Evolutionary conservation across 129 eudicot genomes (phyloP).

Genomic region (Flaveria brownii): DNA sequence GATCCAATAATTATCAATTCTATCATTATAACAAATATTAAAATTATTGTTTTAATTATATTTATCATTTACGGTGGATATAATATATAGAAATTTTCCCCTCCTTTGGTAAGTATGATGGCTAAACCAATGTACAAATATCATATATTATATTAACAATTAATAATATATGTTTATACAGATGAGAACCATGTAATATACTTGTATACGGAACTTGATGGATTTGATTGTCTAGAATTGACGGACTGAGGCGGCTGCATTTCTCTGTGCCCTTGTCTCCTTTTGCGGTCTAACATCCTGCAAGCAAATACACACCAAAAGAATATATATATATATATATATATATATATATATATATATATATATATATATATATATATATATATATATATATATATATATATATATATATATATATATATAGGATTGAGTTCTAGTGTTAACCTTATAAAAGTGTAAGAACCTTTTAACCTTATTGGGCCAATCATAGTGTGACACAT

Average conservation of each 20-base stretch:
- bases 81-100: neutral
- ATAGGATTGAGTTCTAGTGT: too few species aligned
- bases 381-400: too few species aligned
- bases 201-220: too few species aligned
- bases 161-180: too few species aligned
- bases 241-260: slow-evolving; percentile 81
- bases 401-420: too few species aligned
- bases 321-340: neutral
- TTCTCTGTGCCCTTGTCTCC: slow-evolving; percentile 63
- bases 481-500: too few species aligned
- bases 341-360: too few species aligned
- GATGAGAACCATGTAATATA: too few species aligned
- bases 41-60: neutral
- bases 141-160: slow-evolving; percentile 15
- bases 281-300: slow-evolving; percentile 72
- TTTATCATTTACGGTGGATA: neutral
- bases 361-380: too few species aligned
- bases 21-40: neutral
- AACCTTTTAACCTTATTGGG: too few species aligned
- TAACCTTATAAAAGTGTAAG: too few species aligned
- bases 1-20: neutral
- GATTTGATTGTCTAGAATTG: slow-evolving; percentile 34
- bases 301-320: neutral
- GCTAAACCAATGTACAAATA: slow-evolving; percentile 38
- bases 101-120: slow-evolving; percentile 1